Base-by-base conservation (phyloP, 352 stramenopile species). In the Phytopythium montanum region DNA sequence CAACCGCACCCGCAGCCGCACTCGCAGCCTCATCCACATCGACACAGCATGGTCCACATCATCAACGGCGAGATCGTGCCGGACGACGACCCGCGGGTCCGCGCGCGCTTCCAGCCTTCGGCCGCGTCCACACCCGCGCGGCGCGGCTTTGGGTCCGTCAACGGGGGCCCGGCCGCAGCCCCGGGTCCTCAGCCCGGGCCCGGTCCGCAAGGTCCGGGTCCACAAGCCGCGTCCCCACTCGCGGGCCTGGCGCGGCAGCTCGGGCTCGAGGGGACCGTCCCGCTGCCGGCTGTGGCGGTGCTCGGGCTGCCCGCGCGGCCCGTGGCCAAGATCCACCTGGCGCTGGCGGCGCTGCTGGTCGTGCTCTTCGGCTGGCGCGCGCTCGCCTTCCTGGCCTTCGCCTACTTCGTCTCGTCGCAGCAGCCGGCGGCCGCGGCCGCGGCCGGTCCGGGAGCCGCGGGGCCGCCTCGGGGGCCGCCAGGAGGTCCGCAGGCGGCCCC, bases 51-150 rank as follows among this genome's bases (percentile, higher is more conserved):
- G 85, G 85, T 95, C 66, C 85, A 93, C 69, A 95, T 95, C 53
- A 89, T 95, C 65, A 95, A 95, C 56, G 85, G 85, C 53, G 85
- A 95, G 60, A 95, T 95, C 74, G 83, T 95, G 21, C 52, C 65
- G 44, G 85, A 95, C 70, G 74, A 95, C 70, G 85, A 95, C 66
- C 85, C 85, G 62, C 77, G 85, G 21, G 81, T 95, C 14, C 67
- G 70, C 38, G 68, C 65, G 46, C 70, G 62, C 14, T 54, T 54
- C 41, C 56, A 72, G 53, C 50, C 53, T 12, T 48, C 21, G 26
- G 29, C 53, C 25, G 13, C 54, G 45, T 29, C 53, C 23, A 12
- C 53, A 34, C 33, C 54, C 45, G 55, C 39, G 29, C 60, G 55
- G 5, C 33, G 72, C 55, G 55, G 54, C n/a, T 42, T 75, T 54